Base-by-base conservation (phyloP, 2,329 filamentous ascomycete species). In the Diaporthe velutina region DNA sequence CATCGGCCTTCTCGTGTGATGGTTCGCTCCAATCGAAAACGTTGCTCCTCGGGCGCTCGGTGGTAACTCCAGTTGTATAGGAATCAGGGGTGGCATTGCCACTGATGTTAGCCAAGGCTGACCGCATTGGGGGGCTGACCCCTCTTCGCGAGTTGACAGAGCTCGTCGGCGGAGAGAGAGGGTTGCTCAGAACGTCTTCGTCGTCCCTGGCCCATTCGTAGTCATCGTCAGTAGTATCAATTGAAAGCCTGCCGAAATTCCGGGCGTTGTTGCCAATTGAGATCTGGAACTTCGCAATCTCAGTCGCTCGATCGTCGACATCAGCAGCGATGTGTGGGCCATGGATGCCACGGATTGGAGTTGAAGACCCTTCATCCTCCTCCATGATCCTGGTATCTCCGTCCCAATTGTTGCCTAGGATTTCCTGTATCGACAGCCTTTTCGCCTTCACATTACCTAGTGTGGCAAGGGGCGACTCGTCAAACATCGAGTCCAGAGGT, bases 21-120 rank as follows among this genome's bases (percentile, higher is more conserved):
- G 92, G 88, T 81, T 96, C 94, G 64, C 92, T 91, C 93, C 93
- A 95, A 82, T 96, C 94, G 79, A 96, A 96, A 4, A 96, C 86
- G 78, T 89, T 95, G 82, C 93, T 94, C 76, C 90, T 85, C 3
- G 90, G 89, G 19, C 90, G 86, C 71, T 92, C 89, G 57, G 78
- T 81, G 52, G 77, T 74, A 50, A 79, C 77, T 45, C 82, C 78
- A 33, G 76, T 76, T 60, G 81, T 81, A n/a, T 80, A 82, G 30
- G 80, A 80, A 10, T 86, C 84, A 15, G 81, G 79, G 55, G 81
- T 82, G 22, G 82, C 82, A 76, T 88, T 89, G 57, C 87, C 87
- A 67, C 86, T 90, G 60, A 90, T 86, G 74, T 83, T 87, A 55
- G 86, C 85, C 70, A 92, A 84, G n/a, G 89, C 89, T 40, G 88